These are phyloP conservation scores for Aurinia saxatilis DNA, from an alignment of 345 rosid genomes.

Conservation along the genomic window DNA sequence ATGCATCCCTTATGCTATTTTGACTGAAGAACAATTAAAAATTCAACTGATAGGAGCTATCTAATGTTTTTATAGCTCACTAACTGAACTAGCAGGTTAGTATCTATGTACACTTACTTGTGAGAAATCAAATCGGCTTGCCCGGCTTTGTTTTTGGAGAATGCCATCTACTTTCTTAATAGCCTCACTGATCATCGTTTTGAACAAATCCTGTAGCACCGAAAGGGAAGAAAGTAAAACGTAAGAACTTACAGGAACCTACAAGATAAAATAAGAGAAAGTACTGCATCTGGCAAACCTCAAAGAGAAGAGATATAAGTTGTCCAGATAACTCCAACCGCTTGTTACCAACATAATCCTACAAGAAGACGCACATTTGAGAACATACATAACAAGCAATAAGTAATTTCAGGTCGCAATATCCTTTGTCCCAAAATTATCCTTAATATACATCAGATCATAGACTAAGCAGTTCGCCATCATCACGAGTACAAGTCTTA, in stretches of 20 bases:
- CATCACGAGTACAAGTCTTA: not conserved
- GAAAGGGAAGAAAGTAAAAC: not conserved
- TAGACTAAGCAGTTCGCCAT: constrained; percentile 3
- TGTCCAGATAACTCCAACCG: constrained; percentile 94
- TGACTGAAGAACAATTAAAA: not conserved
- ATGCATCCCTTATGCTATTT: not conserved
- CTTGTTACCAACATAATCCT: constrained; percentile 99
- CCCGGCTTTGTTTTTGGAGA: constrained; percentile 40
- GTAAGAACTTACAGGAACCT: not conserved
- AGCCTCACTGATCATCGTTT: constrained; percentile 62
- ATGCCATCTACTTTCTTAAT: constrained; percentile 36
- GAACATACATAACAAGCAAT: not conserved
- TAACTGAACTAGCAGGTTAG: not conserved
- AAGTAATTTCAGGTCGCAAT: not conserved
- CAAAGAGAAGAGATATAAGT: constrained; percentile 82
- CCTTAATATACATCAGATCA: constrained; percentile 1
- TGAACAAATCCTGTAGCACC: constrained; percentile 70
- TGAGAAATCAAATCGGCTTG: constrained; percentile 58
- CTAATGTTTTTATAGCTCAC: not conserved
- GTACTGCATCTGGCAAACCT: constrained; percentile 39
- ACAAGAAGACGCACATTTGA: constrained; percentile 14
- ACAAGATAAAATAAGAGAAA: constrained; percentile 2
- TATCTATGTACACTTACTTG: constrained; percentile 40
- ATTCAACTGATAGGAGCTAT: not conserved
- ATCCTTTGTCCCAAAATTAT: not conserved